Evolutionary conservation across 2,329 filamentous ascomycete species (phyloP), one percentile per base, ranked within the genome.

Genomic region (Alternaria arborescens): DNA sequence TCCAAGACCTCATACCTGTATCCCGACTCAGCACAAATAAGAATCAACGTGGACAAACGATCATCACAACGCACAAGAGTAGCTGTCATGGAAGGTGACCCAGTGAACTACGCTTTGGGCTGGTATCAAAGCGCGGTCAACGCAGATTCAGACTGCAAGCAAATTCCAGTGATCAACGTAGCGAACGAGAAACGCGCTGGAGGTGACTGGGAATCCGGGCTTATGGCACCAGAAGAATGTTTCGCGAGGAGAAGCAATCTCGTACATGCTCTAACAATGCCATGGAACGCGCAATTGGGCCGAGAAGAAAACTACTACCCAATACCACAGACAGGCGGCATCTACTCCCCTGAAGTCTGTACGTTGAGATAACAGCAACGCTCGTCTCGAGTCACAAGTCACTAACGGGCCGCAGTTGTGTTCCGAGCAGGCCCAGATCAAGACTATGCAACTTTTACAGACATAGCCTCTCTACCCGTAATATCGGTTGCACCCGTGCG

Each of bases 101-200:
- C 80, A 16, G 76, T 82, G 10, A 80, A 81, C 58, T 78, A 78
- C 86, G 87, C 89, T 22, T 78, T 91, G 34, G 81, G 85, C 58
- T 91, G 88, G 84, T 83, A 84, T 58, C 75, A 77, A 46, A 76
- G 72, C 52, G 65, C 71, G 20, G 61, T 67, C 48, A 80, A 77
- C 41, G 65, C 69, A 44, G 68, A 62, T 48, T 42, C 65, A 34
- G 59, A 71, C 34, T 68, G 66, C 58, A 79, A 78, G 62, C 77
- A 69, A 43, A 84, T 91, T 56, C 88, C 89, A 0, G 88, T 92
- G 60, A 86, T 92, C 63, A 92, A 90, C 67, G 86, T 88, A 56
- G 91, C 91, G 48, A 92, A 93, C 78, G 91, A 93, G 75, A 91
- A 89, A 72, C 84, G 89, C 38, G 85, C 91, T 0, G 91, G 91